Evolutionary conservation across 495 filamentous ascomycete genomes (phyloP).

Genomic region (Trichoderma erinaceum): DNA sequence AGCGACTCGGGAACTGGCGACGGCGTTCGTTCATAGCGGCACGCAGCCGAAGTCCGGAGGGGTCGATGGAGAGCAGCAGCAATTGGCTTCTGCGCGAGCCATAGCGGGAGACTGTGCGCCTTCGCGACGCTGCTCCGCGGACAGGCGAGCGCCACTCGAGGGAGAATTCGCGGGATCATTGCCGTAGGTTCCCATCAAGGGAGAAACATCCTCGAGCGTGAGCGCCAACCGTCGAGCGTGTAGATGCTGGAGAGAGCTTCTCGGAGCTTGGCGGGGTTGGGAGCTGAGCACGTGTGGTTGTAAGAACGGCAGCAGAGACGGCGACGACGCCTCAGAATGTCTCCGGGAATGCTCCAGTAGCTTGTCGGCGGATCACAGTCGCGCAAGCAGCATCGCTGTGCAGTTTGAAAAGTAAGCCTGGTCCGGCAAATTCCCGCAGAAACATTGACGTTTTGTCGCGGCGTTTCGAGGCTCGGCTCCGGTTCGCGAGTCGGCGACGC

Average conservation of each 20-base stretch:
- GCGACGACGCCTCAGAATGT: neutral
- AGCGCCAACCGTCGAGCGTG: neutral
- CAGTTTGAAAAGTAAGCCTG: neutral
- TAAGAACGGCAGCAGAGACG: neutral
- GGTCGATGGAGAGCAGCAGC: neutral
- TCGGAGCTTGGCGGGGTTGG: neutral
- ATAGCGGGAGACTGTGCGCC: constrained; percentile 12
- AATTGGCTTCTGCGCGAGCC: constrained; percentile 15
- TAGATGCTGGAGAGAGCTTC: neutral
- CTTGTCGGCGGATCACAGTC: neutral
- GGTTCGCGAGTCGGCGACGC: constrained; percentile 13
- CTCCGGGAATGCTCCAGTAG: neutral
- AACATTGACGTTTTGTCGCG: neutral
- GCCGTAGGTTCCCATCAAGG: neutral
- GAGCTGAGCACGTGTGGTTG: neutral
- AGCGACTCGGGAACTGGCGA: neutral
- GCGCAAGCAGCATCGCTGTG: neutral
- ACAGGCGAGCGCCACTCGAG: constrained; percentile 2
- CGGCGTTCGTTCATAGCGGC: neutral
- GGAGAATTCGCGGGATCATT: constrained; percentile 15
- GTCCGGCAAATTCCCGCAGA: constrained; percentile 6
- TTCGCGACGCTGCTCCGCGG: constrained; percentile 7
- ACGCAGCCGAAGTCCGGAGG: constrained; percentile 13
- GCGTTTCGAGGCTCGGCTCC: constrained; percentile 9
- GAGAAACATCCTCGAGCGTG: neutral